These are phyloP conservation scores for Pestalotiopsis fici DNA, from an alignment of 2,329 filamentous ascomycete genomes.

Conservation along the genomic window DNA sequence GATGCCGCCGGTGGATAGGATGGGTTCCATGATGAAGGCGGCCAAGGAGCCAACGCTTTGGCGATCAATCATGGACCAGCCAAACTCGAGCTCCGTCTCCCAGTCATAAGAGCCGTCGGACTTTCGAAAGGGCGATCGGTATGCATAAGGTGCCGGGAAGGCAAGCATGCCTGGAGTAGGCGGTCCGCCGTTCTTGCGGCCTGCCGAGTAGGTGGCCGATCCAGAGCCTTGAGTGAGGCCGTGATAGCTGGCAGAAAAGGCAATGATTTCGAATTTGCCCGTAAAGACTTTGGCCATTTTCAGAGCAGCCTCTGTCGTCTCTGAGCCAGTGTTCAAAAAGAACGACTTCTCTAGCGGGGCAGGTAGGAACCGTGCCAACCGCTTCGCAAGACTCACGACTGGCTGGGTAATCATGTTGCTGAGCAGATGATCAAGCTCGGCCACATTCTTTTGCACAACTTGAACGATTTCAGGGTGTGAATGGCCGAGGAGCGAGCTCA, in stretches of 20 bases:
- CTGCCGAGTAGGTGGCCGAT: conserved; percentile 54
- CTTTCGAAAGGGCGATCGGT: conserved; percentile 42
- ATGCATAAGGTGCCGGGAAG: conserved; percentile 61
- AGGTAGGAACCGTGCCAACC: conserved; percentile 46
- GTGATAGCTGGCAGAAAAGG: conserved; percentile 59
- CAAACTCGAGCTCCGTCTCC: conserved; percentile 6
- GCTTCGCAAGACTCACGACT: conserved; percentile 53
- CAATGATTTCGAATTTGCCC: conserved; percentile 65
- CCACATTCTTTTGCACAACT: conserved; percentile 46
- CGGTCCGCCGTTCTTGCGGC: conserved; percentile 45
- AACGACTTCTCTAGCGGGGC: conserved; percentile 51
- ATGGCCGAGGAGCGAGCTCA: conserved; percentile 59
- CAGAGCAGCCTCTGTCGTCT: conserved; percentile 61
- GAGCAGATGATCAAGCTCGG: conserved; percentile 56
- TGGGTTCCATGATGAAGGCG: conserved; percentile 63
- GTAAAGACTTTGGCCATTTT: conserved; percentile 65
- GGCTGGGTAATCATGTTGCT: conserved; percentile 57
- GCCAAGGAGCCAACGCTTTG: conserved; percentile 61
- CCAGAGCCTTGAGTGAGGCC: conserved; percentile 57
- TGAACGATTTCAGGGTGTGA: conserved; percentile 58
- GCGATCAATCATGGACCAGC: conserved; percentile 60
- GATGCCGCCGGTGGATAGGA: conserved; percentile 59
- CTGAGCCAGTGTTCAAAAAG: conserved; percentile 57
- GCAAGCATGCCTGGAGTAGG: conserved; percentile 56
- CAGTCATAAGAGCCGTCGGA: conserved; percentile 3